Evolutionary conservation across 1,284 basidiomycete species (phyloP), one percentile per base, ranked within the genome.

Genomic region (Naganishia albida): DNA sequence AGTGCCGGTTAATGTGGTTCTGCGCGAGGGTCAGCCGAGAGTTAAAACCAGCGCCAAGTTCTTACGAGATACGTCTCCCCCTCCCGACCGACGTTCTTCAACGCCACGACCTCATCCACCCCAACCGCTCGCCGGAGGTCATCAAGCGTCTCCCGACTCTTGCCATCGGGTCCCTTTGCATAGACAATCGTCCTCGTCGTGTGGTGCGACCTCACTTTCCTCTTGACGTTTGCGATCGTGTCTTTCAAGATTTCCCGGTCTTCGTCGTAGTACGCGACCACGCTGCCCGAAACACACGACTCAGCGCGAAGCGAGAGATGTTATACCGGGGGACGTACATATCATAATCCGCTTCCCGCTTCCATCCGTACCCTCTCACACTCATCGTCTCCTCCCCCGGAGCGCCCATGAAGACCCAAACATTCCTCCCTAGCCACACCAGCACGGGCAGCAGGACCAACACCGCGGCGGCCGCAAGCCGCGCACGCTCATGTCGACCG

Each of bases 11-110:
- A 25, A 76, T 74, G 54, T 76, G 75, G 20, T 68, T 67, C 72
- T 72, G 39, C 16, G 23, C 16, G 18, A 7, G 30, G 15, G n/a
- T 26, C 15, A 46, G 30, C 15, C 39, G 15, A 7, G 15, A 42
- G 18, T 18, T 25, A 23, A 15, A 34, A 3, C 40, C 44, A 18
- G 1, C 48, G 26, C 34, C 34, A 8, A 18, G 15, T 34, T 62
- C 70, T 66, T 59, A 74, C 73, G 7, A 75, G 65, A 66, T 76
- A 77, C 2, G 76, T 78, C 56, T 72, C 74, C 3, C 76, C 76
- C 64, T 78, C 76, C 46, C 76, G 55, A 0, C 75, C 76, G 1
- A 71, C 54, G 64, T 78, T 78, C n/a, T 64, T 52, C 28, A 78
- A 62, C 20, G 62, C 38, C 1, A 74, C 67, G 15, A 78, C 71